Evolutionary conservation across 1,284 basidiomycete genomes (phyloP), one percentile per base, ranked within the genome.

Genomic region (Ustilago xerochloae): DNA sequence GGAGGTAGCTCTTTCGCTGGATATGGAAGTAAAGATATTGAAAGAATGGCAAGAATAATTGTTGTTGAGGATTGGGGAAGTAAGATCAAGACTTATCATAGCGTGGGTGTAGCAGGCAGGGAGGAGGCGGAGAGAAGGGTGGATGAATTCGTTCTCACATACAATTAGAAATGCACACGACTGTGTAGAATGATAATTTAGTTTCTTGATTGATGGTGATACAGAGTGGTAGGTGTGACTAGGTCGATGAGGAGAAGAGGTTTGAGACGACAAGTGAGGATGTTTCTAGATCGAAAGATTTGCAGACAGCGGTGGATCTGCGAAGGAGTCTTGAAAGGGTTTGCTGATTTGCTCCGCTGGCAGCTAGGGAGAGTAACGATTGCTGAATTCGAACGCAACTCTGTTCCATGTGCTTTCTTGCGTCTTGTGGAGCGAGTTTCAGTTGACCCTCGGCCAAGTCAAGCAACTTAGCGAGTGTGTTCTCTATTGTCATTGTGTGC

Each of bases 31-130:
- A 12, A 46, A 61, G 54, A 56, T 16, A 38, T 79, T 3, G 38
- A 65, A 18, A 30, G 80, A 7, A 53, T 77, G 4, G 65, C 71
- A 15, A 52, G 79, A 9, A 75, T 80, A 12, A 66, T 79, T 26
- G 47, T 68, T 39, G 16, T 77, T 7, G 41, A 58, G 4, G 89
- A 94, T 63, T 97, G 89, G 81, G 95, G 94, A 24, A 93, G 96
- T 87, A 92, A 89, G 4, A 92, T 97, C 79, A 86, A 88, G 79
- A 96, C 94, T 20, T 94, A 92, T 85, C 96, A 97, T 85, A 89
- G 91, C n/a, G 90, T 90, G 6, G 91, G 93, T 7, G 22, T 20
- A 3, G 41, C 24, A 2, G 48, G 38, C 4, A 8, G 16, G 0
- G 24, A 33, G 1, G 41, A 35, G 22, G 41, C 46, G 20, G 41